Evolutionary conservation across 371 early-diverging fungal species (phyloP).

Genomic region (Mucor circinelloides): DNA sequence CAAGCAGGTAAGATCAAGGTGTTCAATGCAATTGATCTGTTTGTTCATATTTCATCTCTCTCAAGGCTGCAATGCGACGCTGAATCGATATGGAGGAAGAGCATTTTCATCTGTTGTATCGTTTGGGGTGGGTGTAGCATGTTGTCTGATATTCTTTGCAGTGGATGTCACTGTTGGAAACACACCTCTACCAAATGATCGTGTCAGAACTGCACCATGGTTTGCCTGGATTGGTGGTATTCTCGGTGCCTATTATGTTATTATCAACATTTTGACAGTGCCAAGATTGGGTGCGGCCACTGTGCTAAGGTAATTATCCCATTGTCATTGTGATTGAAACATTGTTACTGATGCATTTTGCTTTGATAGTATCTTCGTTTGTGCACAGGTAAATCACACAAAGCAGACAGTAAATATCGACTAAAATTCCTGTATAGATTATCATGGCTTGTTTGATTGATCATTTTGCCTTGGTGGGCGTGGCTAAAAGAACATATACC

Average conservation of each 20-base stretch:
- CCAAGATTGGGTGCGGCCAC: constrained; percentile 55
- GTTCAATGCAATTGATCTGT: background rate
- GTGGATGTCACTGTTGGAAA: constrained; percentile 24
- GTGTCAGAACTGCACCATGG: constrained; percentile 34
- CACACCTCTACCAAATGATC: constrained; percentile 23
- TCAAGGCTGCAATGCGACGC: constrained; percentile 35
- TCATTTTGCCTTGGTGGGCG: constrained; percentile 47
- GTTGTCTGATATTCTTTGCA: constrained; percentile 31
- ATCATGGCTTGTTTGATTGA: constrained; percentile 55
- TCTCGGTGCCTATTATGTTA: constrained; percentile 53
- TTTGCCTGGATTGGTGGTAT: constrained; percentile 47
- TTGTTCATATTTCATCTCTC: background rate
- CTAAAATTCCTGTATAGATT: constrained; percentile 10
- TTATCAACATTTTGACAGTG: constrained; percentile 50
- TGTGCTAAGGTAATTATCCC: constrained; percentile 20
- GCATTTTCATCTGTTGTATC: constrained; percentile 30
- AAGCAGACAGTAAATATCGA: background rate
- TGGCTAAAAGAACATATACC: constrained; percentile 40
- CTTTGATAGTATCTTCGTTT: constrained; percentile 50
- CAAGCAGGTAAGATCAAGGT: constrained; percentile 22
- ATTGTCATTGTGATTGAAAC: background rate
- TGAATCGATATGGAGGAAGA: constrained; percentile 33
- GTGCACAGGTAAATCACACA: constrained; percentile 38
- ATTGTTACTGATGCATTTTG: background rate
- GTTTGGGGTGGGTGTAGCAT: constrained; percentile 14